Evolutionary conservation across 2,329 filamentous ascomycete genomes (phyloP).

Genomic region (Penicillium sp.): DNA sequence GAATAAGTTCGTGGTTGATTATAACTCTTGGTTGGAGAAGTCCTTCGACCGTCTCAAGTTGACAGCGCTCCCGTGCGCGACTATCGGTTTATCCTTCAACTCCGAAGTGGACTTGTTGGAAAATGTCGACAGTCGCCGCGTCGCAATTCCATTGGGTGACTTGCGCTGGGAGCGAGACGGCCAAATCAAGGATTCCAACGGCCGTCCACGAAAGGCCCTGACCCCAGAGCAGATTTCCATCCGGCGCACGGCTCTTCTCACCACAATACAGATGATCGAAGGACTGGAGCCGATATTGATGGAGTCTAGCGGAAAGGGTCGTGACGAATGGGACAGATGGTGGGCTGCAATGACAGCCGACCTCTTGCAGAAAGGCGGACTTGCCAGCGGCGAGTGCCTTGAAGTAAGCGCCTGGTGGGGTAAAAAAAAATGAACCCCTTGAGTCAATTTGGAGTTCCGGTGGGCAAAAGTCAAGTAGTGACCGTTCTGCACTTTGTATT

Average conservation of each 20-base stretch:
- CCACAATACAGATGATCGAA: slow-evolving; percentile 79
- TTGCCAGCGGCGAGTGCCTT: slow-evolving; percentile 80
- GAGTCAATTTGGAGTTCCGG: slow-evolving; percentile 31
- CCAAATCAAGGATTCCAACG: slow-evolving; percentile 36
- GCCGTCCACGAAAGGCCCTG: slow-evolving; percentile 49
- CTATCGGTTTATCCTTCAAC: slow-evolving; percentile 72
- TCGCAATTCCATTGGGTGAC: slow-evolving; percentile 84
- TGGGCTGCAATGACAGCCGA: slow-evolving; percentile 82
- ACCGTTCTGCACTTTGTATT: slow-evolving; percentile 37
- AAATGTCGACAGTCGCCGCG: slow-evolving; percentile 68
- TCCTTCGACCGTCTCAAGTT: slow-evolving; percentile 71
- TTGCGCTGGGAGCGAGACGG: slow-evolving; percentile 79
- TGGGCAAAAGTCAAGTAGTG: slow-evolving; percentile 27
- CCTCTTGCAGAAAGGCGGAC: slow-evolving; percentile 73
- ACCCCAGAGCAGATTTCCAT: slow-evolving; percentile 69
- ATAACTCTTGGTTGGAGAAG: slow-evolving; percentile 76
- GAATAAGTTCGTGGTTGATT: slow-evolving; percentile 78
- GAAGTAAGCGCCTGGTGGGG: slow-evolving; percentile 66
- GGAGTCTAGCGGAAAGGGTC: slow-evolving; percentile 78
- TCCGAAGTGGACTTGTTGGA: slow-evolving; percentile 72
- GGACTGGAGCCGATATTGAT: slow-evolving; percentile 78
- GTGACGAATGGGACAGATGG: slow-evolving; percentile 92
- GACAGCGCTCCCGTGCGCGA: slow-evolving; percentile 71
- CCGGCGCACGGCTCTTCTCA: slow-evolving; percentile 74
- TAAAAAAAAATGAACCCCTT: slow-evolving; percentile 48